Evolutionary conservation across 306 rosid genomes (phyloP).

Genomic region (Malus orientalis): DNA sequence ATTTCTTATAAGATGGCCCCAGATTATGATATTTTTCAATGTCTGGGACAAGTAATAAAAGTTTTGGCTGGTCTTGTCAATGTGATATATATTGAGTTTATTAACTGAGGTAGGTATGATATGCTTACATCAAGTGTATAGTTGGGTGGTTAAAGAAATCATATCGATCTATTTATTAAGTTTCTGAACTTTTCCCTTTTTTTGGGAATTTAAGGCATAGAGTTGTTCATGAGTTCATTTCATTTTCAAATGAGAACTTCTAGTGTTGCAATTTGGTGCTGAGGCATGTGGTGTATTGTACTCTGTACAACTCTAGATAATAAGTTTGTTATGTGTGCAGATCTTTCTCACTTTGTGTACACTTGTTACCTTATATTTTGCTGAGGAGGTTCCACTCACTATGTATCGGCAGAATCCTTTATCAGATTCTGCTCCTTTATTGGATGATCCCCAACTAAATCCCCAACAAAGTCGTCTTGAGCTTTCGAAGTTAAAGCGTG

Average conservation of each 20-base stretch:
- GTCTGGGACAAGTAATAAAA: neutral
- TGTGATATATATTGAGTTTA: neutral
- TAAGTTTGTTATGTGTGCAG: conserved; percentile 39
- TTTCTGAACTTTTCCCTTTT: neutral
- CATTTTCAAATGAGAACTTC: neutral
- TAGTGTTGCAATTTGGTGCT: neutral
- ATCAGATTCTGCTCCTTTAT: conserved; percentile 82
- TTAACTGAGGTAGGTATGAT: neutral
- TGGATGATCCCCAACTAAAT: conserved; percentile 53
- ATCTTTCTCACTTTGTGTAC: conserved; percentile 78
- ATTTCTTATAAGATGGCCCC: neutral
- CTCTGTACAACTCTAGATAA: conserved; percentile 14
- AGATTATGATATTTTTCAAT: neutral
- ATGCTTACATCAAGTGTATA: neutral
- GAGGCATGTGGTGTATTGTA: neutral
- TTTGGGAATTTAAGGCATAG: neutral
- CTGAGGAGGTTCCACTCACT: conserved; percentile 81
- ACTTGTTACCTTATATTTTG: conserved; percentile 78
- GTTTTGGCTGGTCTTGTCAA: neutral
- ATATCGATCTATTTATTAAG: neutral
- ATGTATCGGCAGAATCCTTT: conserved; percentile 34
- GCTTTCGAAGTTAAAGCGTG: conserved; percentile 33
- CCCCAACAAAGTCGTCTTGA: conserved; percentile 47
- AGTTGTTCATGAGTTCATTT: neutral
- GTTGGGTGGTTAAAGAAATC: neutral